Base-by-base conservation (phyloP, 73 alveolate species). In the Symbiodinium natans region DNA sequence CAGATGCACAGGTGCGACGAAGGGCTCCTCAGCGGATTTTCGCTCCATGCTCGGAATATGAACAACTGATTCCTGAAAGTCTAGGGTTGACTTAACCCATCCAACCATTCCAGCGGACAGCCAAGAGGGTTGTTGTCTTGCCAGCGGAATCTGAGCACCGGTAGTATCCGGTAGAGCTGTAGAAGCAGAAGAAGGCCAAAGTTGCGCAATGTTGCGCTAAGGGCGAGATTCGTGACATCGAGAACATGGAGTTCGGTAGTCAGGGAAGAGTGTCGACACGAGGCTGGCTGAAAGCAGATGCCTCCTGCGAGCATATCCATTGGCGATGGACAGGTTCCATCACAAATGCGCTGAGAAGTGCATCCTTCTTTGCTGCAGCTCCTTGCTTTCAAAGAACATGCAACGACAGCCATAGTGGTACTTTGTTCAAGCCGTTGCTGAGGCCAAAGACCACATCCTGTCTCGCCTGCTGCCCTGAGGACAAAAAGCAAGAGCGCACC, bases 161-260 rank as follows among this genome's bases (percentile, higher is more conserved):
- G n/a, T n/a, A n/a, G n/a, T n/a, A n/a, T n/a, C n/a, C n/a, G n/a
- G n/a, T n/a, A n/a, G n/a, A n/a, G n/a, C n/a, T n/a, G n/a, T n/a
- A n/a, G n/a, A n/a, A n/a, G n/a, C n/a, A n/a, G n/a, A n/a, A n/a
- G n/a, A n/a, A n/a, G n/a, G n/a, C n/a, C n/a, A 36, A 25, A 27
- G 59, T 39, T 40, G 31, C 34, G 39, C 15, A 27, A 19, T 82
- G 33, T n/a, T n/a, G n/a, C n/a, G n/a, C 46, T 41, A 23, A 87
- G 94, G 94, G n/a, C 63, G 97, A 90, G 77, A 90, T 90, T 36
- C 97, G 97, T 29, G 97, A 46, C 77, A 73, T 90, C 77, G 97
- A 90, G 52, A 90, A 40, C 46, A 63, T 54, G 31, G 97, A 90
- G 88, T 90, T 90, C n/a, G 97, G 94, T 7, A 39, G 39, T 41